These are phyloP conservation scores for Paulownia fortunei DNA, from an alignment of 257 asterid genomes.

Conservation along the genomic window DNA sequence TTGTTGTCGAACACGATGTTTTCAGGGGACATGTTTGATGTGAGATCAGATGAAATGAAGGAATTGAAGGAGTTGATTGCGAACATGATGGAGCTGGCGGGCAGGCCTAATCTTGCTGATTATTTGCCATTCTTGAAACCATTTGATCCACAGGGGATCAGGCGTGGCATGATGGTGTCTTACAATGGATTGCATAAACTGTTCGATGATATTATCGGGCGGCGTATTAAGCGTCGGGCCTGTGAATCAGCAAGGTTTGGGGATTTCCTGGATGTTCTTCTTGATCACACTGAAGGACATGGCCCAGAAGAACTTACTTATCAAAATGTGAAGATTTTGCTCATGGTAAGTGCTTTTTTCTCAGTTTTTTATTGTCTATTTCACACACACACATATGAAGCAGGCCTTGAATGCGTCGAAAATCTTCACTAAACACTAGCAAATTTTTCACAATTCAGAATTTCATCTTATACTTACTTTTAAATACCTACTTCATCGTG, in stretches of 20 bases:
- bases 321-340: slow-evolving; percentile 30
- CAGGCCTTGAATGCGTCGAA: no score
- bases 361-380: not conserved
- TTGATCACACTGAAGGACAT: slow-evolving; percentile 31
- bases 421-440: no score
- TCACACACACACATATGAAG: no score
- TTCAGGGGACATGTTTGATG: slow-evolving; percentile 43
- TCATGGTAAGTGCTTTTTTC: slow-evolving; percentile 30
- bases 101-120: slow-evolving; percentile 42
- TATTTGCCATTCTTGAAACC: slow-evolving; percentile 39
- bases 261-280: slow-evolving; percentile 44
- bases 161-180: slow-evolving; percentile 18
- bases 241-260: slow-evolving; percentile 1
- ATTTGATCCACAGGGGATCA: slow-evolving; percentile 43
- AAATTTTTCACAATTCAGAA: no score
- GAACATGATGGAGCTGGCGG: slow-evolving; percentile 42
- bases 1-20: slow-evolving; percentile 41
- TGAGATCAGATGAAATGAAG: slow-evolving; percentile 18
- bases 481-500: no score
- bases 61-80: slow-evolving; percentile 30
- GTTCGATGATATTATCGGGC: slow-evolving; percentile 32
- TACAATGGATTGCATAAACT: slow-evolving; percentile 36
- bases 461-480: no score
- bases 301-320: slow-evolving; percentile 20
- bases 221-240: slow-evolving; percentile 21